Evolutionary conservation across 495 filamentous ascomycete genomes (phyloP).

Genomic region (Xylaria scruposa): DNA sequence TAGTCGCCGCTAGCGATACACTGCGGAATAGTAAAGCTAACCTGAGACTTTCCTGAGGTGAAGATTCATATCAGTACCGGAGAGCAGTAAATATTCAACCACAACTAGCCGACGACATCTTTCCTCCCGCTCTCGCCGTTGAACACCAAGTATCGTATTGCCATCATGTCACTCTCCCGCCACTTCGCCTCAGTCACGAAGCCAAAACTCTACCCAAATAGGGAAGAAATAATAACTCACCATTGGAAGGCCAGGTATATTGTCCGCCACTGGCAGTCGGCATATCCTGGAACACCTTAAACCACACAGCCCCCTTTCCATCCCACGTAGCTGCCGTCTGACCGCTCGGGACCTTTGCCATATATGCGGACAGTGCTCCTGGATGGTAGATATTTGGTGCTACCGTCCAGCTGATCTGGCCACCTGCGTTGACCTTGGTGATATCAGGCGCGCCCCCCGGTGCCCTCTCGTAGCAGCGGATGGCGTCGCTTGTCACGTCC

Average conservation of each 20-base stretch:
- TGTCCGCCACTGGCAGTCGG: slow-evolving; percentile 42
- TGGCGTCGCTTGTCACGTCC: slow-evolving; percentile 53
- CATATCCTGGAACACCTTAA: slow-evolving; percentile 59
- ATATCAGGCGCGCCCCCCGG: slow-evolving; percentile 48
- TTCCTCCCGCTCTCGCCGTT: neutral
- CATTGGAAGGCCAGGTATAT: slow-evolving; percentile 54
- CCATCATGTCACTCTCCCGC: neutral
- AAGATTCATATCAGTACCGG: neutral
- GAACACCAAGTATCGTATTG: neutral
- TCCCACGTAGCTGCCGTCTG: slow-evolving; percentile 54
- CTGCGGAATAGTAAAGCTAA: slow-evolving; percentile 56
- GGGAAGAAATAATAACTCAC: slow-evolving; percentile 35
- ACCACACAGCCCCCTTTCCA: slow-evolving; percentile 58
- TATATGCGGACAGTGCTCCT: slow-evolving; percentile 59
- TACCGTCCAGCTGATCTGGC: slow-evolving; percentile 52
- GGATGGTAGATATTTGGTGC: slow-evolving; percentile 56
- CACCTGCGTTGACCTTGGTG: slow-evolving; percentile 54
- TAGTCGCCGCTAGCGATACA: slow-evolving; percentile 62
- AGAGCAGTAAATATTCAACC: neutral
- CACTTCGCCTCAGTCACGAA: neutral
- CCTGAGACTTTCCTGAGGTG: slow-evolving; percentile 35
- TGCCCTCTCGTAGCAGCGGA: slow-evolving; percentile 58
- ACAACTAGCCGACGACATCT: neutral
- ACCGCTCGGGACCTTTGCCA: slow-evolving; percentile 59
- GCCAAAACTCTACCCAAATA: neutral